phyloP scores from a whole-genome alignment of 192 early-diverging fungal genomes.

The Backusella psychrophila region DNA sequence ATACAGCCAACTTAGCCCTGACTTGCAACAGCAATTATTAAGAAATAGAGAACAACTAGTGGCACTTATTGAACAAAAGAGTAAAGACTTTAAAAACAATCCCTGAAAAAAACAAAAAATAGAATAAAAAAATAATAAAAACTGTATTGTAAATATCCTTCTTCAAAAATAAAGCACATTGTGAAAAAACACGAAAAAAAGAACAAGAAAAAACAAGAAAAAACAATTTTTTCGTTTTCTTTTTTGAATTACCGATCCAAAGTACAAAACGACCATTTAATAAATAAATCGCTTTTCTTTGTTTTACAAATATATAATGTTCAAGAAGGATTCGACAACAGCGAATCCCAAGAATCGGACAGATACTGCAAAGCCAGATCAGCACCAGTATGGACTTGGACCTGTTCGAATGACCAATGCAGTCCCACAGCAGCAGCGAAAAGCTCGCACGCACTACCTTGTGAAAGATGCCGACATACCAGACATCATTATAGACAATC shows the following conservation, averaged over 20 bases:
- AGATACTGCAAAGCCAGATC: background rate
- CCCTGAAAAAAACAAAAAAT: background rate
- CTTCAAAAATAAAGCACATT: background rate
- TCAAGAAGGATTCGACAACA: background rate
- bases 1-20: constrained; percentile 32
- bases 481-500: background rate
- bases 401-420: background rate
- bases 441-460: background rate
- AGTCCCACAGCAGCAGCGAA: background rate
- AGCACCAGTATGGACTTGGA: background rate
- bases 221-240: background rate
- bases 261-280: too few relatives aligned
- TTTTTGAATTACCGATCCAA: too few relatives aligned
- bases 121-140: background rate
- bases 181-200: background rate
- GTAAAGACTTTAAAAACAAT: constrained; percentile 15
- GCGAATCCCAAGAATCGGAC: background rate
- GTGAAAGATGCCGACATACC: constrained; percentile 4
- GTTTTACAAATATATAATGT: background rate
- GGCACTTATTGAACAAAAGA: constrained; percentile 28
- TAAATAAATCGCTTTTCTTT: background rate
- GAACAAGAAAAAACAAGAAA: background rate
- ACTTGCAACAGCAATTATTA: constrained; percentile 28
- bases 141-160: background rate
- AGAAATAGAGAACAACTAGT: constrained; percentile 29